Evolutionary conservation across 2,329 filamentous ascomycete genomes (phyloP).

Genomic region (Aspergillus bombycis): DNA sequence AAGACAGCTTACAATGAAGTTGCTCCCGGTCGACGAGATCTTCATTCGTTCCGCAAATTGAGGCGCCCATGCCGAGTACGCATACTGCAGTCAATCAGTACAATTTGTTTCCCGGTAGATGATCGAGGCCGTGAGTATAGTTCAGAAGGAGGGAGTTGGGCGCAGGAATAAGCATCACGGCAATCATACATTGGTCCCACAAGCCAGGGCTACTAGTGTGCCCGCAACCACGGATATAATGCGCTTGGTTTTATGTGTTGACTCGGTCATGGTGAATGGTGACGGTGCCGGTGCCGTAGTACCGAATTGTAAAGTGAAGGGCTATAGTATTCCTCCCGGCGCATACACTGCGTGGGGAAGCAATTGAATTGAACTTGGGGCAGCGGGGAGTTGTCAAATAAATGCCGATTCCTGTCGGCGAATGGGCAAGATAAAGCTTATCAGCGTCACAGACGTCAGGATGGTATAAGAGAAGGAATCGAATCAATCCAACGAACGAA

Average conservation of each 20-base stretch:
- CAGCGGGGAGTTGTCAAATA: neutral
- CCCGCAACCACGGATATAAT: slow-evolving; percentile 83
- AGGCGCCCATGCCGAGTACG: slow-evolving; percentile 96
- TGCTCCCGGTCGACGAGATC: slow-evolving; percentile 89
- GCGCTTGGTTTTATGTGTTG: slow-evolving; percentile 55
- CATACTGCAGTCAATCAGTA: slow-evolving; percentile 67
- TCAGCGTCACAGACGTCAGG: slow-evolving; percentile 6
- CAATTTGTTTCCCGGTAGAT: neutral
- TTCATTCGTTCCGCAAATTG: slow-evolving; percentile 87
- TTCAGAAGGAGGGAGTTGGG: neutral
- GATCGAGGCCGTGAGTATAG: neutral
- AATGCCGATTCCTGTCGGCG: slow-evolving; percentile 6
- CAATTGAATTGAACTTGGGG: neutral
- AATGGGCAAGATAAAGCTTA: slow-evolving; percentile 8
- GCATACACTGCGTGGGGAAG: slow-evolving; percentile 1
- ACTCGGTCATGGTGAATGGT: slow-evolving; percentile 29
- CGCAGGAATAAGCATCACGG: slow-evolving; percentile 9
- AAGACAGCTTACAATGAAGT: slow-evolving; percentile 71
- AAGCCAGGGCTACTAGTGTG: slow-evolving; percentile 81
- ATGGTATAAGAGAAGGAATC: neutral
- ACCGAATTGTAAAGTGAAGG: neutral
- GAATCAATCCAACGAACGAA: neutral
- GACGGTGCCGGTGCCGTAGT: slow-evolving; percentile 9
- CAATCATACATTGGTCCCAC: slow-evolving; percentile 78
- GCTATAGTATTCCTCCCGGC: neutral